Base-by-base conservation (phyloP, 192 early-diverging fungal genomes). In the Umbelopsis ramanniana region DNA sequence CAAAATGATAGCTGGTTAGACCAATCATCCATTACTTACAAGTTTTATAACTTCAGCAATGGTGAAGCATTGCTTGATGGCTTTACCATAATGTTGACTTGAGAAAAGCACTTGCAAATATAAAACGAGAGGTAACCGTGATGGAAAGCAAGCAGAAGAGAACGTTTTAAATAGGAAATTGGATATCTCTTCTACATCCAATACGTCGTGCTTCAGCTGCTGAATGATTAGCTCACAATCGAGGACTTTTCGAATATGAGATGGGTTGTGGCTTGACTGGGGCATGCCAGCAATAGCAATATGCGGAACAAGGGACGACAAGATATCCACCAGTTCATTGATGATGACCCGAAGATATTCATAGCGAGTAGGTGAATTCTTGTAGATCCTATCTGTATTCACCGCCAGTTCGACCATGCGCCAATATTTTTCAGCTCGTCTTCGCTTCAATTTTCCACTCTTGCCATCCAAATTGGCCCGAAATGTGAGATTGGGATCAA, bases 401-500 rank as follows among this genome's bases (percentile, higher is more conserved):
- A 95, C 72, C 43, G 89, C 87, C 17, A 79, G 46, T 19, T 88
- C 89, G 3, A 95, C 83, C 11, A 82, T 84, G 0, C 79, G 73
- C 95, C 95, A 97, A 79, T 93, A 97, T 37, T 81, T 76, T 55
- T 85, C 81, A 0, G 86, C 83, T 22, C 89, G 85, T n/a, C 82
- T 78, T 60, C 85, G 75, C 75, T 93, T 93, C 26, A 79, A 66
- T 54, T 86, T 77, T 21, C 89, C 93, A 8, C 86, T 79, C 48
- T 88, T 86, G 37, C 94, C 93, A 66, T 92, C 90, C 21, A 88
- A 83, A 80, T 94, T 94, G 52, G 93, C 94, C 11, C 94, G 89
- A 84, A 97, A 97, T 76, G 93, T 89, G 24, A 97, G 87, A 73
- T 94, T 89, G 4, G 93, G 90, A 76, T 97, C 94, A 77, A 97